Evolutionary conservation across 176 grass and related monocot species (phyloP).

Genomic region (Hordeum vulgare): DNA sequence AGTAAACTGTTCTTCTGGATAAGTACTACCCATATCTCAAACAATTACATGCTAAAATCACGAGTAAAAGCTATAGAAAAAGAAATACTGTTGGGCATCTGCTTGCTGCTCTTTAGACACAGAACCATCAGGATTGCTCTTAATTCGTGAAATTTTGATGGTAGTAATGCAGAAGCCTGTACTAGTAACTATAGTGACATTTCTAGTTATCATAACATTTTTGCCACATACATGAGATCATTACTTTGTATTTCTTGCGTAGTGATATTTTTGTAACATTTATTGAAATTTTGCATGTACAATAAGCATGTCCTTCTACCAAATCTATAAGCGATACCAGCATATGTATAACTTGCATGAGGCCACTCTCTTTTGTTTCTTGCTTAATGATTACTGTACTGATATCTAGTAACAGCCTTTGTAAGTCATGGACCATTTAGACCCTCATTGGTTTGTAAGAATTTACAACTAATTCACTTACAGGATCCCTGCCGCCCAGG

Average conservation of each 20-base stretch:
- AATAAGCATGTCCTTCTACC: neutral
- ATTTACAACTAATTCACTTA: neutral
- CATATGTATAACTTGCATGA: neutral
- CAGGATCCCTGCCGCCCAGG: constrained; percentile 97
- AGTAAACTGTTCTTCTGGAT: constrained; percentile 6
- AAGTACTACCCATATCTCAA: neutral
- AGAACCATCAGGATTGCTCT: too few relatives aligned
- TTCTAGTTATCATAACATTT: too few relatives aligned
- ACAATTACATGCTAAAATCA: neutral
- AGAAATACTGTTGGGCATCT: neutral
- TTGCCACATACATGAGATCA: too few relatives aligned
- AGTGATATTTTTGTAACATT: neutral
- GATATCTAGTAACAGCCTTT: neutral
- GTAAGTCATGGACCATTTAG: neutral
- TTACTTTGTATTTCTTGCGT: too few relatives aligned
- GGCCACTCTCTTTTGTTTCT: constrained; percentile 1
- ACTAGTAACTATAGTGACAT: neutral
- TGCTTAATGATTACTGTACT: neutral
- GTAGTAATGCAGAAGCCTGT: neutral
- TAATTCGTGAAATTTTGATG: neutral
- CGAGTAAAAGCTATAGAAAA: neutral
- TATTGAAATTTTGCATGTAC: neutral
- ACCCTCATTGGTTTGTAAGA: neutral
- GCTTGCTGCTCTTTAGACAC: too few relatives aligned
- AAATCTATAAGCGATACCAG: neutral